Evolutionary conservation across 2,329 filamentous ascomycete species (phyloP), one percentile per base, ranked within the genome.

Genomic region (Sclerotinia spermophila): DNA sequence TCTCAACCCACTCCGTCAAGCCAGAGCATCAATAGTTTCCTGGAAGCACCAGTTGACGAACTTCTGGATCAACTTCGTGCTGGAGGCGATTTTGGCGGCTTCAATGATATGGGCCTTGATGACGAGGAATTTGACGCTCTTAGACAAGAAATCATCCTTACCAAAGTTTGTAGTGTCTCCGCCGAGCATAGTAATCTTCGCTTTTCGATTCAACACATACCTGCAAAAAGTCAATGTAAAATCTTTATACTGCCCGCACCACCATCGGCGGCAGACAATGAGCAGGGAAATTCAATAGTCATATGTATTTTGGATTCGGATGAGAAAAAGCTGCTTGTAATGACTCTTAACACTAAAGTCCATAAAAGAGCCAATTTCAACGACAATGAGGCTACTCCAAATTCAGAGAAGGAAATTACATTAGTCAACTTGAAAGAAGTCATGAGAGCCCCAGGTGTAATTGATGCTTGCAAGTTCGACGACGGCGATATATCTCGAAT

Each of bases 121-220:
- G 90, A 92, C 77, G 86, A 89, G n/a, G 87, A 88, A 72, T 88
- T 91, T 71, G 90, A 92, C 71, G 89, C 90, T 0, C 82, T 94
- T 13, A 85, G 88, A 24, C 89, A 90, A 71, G 92, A 94, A 78
- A 85, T 94, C n/a, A 80, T 91, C 17, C 85, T 94, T 65, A 87
- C 86, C 24, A 92, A 90, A 75, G 86, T 95, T 40, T 89, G 92
- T 74, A 90, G 85, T 71, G 86, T 92, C 70, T 83, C 89, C 7
- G 82, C 89, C 78, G 84, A 91, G 70, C 87, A 87, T 75, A 83
- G 82, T 58, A 89, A 87, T 76, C 82, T 90, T 53, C 85, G 86
- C 5, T 89, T 89, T 75, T 89, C 87, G 10, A 81, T 85, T 48
- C 85, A 86, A 2, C 81, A 82, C 59, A 82, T 85, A 51, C 84